Conservation (phyloP, 1,139 yeast species). For the Suhomyces atakaporum region DNA sequence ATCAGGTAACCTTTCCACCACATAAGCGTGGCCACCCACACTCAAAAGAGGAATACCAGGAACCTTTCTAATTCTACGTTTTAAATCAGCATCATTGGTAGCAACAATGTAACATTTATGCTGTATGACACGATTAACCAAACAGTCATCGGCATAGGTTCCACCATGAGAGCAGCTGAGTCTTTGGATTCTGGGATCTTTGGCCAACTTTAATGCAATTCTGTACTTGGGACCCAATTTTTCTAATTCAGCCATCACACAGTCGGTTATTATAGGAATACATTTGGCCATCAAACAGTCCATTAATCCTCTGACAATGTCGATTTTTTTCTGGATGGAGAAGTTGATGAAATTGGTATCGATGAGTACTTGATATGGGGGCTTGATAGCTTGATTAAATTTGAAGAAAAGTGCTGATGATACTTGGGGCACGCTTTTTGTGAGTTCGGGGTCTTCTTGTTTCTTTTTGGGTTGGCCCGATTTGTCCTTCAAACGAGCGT, state of each 20-base stretch:
- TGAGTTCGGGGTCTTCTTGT: conserved; percentile 74
- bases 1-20: conserved; percentile 91
- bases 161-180: conserved; percentile 91
- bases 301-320: conserved; percentile 93
- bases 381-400: conserved; percentile 88
- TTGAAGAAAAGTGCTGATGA: conserved; percentile 95
- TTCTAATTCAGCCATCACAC: conserved; percentile 97
- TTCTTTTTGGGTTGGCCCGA: conserved; percentile 30
- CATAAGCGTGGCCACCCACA: conserved; percentile 91
- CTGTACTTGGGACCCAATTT: conserved; percentile 93
- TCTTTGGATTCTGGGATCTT: conserved; percentile 88
- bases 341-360: conserved; percentile 97
- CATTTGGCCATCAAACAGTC: conserved; percentile 92
- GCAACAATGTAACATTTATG: conserved; percentile 97
- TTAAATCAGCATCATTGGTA: conserved; percentile 96
- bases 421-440: conserved; percentile 87
- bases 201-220: conserved; percentile 88
- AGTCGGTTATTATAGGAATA: conserved; percentile 92
- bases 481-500: conserved; percentile 52
- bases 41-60: conserved; percentile 98
- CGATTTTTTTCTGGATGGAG: conserved; percentile 92
- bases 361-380: conserved; percentile 92
- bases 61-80: conserved; percentile 88
- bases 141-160: conserved; percentile 97
- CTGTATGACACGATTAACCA: conserved; percentile 88